Base-by-base conservation (phyloP, 129 eudicot genomes). In the Smallanthus sonchifolius region DNA sequence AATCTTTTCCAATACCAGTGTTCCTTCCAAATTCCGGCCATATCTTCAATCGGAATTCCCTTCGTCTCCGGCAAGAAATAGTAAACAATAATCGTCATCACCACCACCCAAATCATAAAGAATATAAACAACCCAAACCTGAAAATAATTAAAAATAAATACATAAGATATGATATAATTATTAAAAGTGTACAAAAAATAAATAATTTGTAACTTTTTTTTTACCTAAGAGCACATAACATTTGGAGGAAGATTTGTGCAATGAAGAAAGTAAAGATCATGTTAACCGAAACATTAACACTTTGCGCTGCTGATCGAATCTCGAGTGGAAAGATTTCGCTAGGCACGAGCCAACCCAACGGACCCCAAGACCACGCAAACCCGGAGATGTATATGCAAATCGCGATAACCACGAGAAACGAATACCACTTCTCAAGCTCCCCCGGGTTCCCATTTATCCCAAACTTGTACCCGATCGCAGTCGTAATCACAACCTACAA, bases 281-380 rank as follows among this genome's bases (percentile, higher is more conserved):
- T 88, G 87, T 88, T 88, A 7, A 88, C 87, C 0, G 77, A 75
- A 0, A 87, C 87, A 11, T 82, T 85, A 32, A 85, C 73, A 64
- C 87, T 84, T 36, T 84, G 84, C 0, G 85, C 92, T 0, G 89
- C 89, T 4, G 87, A 87, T 38, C 89, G 75, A 17, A 87, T 77
- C 68, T 87, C 89, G 0, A 87, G 83, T 0, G 91, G 86, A 49
- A 84, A 81, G 2, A 86, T 83, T 40, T 86, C 91, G 61, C 91
- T 83, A 0, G 87, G 90, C 7, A 86, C 86, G 30, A 86, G 70
- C 91, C 91, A 86, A 4, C 88, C 91, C 0, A 87, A 66, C 10
- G 91, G 91, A 2, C 91, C 91, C 91, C 91, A 86, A 4, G 91
- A 86, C 91, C 91, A 87, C 4, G 88, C 91, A 19, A 87, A 87